Base-by-base conservation (phyloP, 148 eudicot species). In the Talinum fruticosum region DNA sequence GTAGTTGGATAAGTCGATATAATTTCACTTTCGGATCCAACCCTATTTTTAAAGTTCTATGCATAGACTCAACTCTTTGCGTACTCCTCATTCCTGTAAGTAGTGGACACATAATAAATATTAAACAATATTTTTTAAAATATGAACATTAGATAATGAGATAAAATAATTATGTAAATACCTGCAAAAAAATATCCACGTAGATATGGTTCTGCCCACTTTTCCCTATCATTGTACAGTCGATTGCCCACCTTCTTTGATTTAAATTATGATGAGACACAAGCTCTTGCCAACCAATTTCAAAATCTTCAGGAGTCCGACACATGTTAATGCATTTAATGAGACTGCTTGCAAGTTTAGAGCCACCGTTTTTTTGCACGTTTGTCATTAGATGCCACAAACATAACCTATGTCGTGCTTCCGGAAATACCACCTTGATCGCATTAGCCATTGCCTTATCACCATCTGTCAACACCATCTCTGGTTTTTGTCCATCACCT, bases 51-150 rank as follows among this genome's bases (percentile, higher is more conserved):
- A 65, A 1, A 7, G 68, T 65, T 65, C 8, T 29, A 15, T 65
- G 68, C 34, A 65, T 65, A 0, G 35, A 29, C 18, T 65, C 66
- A 26, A 10, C 1, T 26, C 66, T 26, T 7, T 62, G 66, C 1
- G 49, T 61, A 28, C 68, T 74, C 32, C 68, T 10, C 77, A 74
- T 74, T 0, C 68, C 68, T 74, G 10, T 37, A 32, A 57, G 21
- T 8, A 10, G 1, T n/a, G 12, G 14, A 62, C 3, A 23, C 21
- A 4, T 1, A 41, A 23, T 21, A 6, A 7, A 23, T 4, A 19
- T 5, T 6, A 2, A 21, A 23, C 8, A 2, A 57, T 19, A 19
- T 1, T 21, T 0, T 4, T n/a, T n/a, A 41, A 21, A 21, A 23
- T 12, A 41, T 41, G 6, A 1, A 1, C 3, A 21, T 2, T 2